These are phyloP conservation scores for Aspergillus sergii DNA, from an alignment of 2,329 filamentous ascomycete species.

Conservation along the genomic window DNA sequence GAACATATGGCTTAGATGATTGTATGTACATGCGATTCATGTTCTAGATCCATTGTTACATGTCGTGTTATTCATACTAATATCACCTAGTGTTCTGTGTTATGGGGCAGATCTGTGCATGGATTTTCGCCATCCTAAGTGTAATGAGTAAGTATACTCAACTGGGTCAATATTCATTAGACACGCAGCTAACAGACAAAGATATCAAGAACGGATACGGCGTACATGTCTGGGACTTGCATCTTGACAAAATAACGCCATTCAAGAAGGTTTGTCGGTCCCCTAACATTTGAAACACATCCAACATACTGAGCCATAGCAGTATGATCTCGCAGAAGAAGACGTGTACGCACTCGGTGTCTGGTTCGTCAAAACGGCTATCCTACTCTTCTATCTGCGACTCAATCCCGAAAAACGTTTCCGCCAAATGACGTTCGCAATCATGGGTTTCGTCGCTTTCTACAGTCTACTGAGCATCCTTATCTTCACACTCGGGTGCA, in stretches of 20 bases:
- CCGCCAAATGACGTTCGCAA: slow-evolving; percentile 20
- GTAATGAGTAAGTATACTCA: slow-evolving; percentile 9
- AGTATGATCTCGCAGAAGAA: slow-evolving; percentile 19
- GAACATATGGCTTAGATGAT: slow-evolving; percentile 11
- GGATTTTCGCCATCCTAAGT: slow-evolving; percentile 17
- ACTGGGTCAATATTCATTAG: not conserved
- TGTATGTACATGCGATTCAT: slow-evolving; percentile 1
- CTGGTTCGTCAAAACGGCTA: slow-evolving; percentile 23
- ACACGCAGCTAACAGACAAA: not conserved
- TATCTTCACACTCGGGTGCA: slow-evolving; percentile 18
- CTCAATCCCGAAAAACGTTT: slow-evolving; percentile 20
- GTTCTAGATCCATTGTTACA: not conserved
- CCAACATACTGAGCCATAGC: not conserved
- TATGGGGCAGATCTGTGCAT: slow-evolving; percentile 15
- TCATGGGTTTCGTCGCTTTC: slow-evolving; percentile 19
- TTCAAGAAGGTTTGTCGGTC: slow-evolving; percentile 14
- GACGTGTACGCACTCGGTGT: slow-evolving; percentile 17
- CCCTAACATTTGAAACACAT: not conserved
- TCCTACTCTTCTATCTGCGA: slow-evolving; percentile 22
- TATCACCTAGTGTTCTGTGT: slow-evolving; percentile 11
- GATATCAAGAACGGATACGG: slow-evolving; percentile 20
- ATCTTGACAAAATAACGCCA: slow-evolving; percentile 12
- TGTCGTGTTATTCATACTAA: not conserved
- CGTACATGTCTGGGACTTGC: slow-evolving; percentile 17
- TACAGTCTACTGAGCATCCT: slow-evolving; percentile 21